Base-by-base conservation (phyloP, 176 grass and related monocot genomes). In the Triticum monococcum region DNA sequence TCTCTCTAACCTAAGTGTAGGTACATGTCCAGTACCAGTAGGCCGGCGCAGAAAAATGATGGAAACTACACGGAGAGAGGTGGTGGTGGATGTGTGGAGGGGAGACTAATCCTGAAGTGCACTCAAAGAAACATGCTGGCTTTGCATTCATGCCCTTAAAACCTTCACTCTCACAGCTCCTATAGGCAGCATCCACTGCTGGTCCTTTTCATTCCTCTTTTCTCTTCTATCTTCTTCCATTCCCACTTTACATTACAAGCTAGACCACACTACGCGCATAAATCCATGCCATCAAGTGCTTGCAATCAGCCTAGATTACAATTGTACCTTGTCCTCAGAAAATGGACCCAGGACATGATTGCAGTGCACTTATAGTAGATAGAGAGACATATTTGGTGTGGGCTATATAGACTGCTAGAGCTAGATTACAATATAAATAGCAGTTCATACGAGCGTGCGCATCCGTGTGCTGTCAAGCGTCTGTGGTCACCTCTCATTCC, bases 51-150 rank as follows among this genome's bases (percentile, higher is more conserved):
- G 8, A 24, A 23, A 31, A 50, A 75, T 75, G 56, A 33, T 16
- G 33, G 38, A 30, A 50, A 84, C 48, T 36, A 33, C 62, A 77
- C 20, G 48, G 26, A 74, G 28, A 41, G 35, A 13, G 20, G 20
- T 5, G 9, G 67, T 40, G 37, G 37, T 8, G 37, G 37, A 40
- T 40, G 37, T 40, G 37, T 40, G 37, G 41, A 43, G 50, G 11
- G 23, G 12, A 48, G 68, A 2, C 5, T 73, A 81, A 79, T 57
- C 85, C 76, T 95, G 88, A 90, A 92, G 93, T 95, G 90, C 86
- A 95, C 93, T 95, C 90, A 92, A 95, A 95, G 93, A 75, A 82
- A 95, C 81, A 90, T 77, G 69, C 38, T 45, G 22, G 38, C 8
- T 65, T 75, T 50, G 72, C 72, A 75, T 75, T 75, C 41, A 9